Base-by-base conservation (phyloP, 1,284 basidiomycete species). In the Microbotryomycetes sp. region DNA sequence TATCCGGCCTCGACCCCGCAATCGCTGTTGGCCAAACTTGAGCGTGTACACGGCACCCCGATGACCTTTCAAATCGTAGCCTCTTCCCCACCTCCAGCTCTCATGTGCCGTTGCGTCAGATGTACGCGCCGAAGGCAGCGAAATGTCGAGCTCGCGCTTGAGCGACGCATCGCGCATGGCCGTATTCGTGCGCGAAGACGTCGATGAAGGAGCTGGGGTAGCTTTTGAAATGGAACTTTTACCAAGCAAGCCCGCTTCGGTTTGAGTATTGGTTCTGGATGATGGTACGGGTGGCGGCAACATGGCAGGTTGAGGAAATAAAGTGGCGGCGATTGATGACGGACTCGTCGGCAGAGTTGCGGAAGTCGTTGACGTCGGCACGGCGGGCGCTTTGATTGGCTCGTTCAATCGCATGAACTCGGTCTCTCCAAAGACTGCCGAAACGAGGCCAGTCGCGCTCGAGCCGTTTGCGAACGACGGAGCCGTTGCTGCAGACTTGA, bases 61-160 rank as follows among this genome's bases (percentile, higher is more conserved):
- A 21, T 60, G 59, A 1, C 35, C 59, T 29, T 60, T 60, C 24
- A 60, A 45, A 21, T 60, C 59, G 49, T 60, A 60, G 1, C 41
- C 59, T 13, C 59, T 31, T 5, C 48, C 48, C 59, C 59, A 60
- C 11, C 30, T 56, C 59, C 59, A 60, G 16, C 31, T 48, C n/a
- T 59, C 27, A 13, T 45, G 53, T 41, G 24, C 28, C 16, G 53
- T 29, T 41, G 30, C 30, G 45, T 29, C 24, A 45, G 53, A 45
- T 9, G 31, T 35, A 26, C 31, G 30, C 21, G n/a, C 24, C 24
- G 53, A 26, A 21, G 54, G 54, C 6, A 56, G 23, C 15, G 46
- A 49, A 45, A 56, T 56, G 54, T 56, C 54, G 45, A 56, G 47
- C 21, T 56, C 54, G 11, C 54, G 54, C 21, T 56, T 56, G 28